Evolutionary conservation across 2,329 filamentous ascomycete genomes (phyloP), one percentile per base, ranked within the genome.

Genomic region (Nigrospora osmanthi): DNA sequence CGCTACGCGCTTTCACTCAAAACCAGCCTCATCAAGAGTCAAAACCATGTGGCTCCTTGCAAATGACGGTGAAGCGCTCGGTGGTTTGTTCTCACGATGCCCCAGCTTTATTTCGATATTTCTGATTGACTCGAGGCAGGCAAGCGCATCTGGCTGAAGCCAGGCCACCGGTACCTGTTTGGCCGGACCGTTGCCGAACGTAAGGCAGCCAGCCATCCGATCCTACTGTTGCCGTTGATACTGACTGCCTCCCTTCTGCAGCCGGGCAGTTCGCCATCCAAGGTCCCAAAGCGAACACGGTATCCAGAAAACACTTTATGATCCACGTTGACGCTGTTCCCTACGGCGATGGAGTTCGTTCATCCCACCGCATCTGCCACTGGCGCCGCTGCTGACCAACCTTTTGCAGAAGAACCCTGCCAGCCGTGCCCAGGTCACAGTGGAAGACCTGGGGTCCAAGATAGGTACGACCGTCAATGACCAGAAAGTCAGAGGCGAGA

Each of bases 281-380:
- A 40, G 60, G 60, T 3, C 51, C 54, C 6, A 78, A 83, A 6
- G 78, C 93, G 57, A 87, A 86, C 57, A 85, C 84, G 1, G 87
- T 98, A 40, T 98, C 93, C 31, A 78, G 91, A 46, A 88, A 93
- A 58, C 93, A 98, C 65, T 69, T 96, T 52, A 83, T 83, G 31
- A 82, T 98, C 42, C 75, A 81, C 36, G 80, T 97, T 7, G 80
- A 76, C 39, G 55, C 67, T 0, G 83, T 91, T 34, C 67, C 71
- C 35, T 68, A 81, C 13, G 83, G 80, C 40, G 80, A 87, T 58
- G 86, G 81, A 44, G 82, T 86, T 71, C 49, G 76, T 59, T 37
- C 15, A n/a, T n/a, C 38, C 23, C 30, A 19, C 16, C 6, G 32
- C 7, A 36, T 19, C 23, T 3, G 17, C 13, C 5, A 12, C 23